Conservation (phyloP, 163 green algal genomes). For the Coccomyxa subellipsoidea region DNA sequence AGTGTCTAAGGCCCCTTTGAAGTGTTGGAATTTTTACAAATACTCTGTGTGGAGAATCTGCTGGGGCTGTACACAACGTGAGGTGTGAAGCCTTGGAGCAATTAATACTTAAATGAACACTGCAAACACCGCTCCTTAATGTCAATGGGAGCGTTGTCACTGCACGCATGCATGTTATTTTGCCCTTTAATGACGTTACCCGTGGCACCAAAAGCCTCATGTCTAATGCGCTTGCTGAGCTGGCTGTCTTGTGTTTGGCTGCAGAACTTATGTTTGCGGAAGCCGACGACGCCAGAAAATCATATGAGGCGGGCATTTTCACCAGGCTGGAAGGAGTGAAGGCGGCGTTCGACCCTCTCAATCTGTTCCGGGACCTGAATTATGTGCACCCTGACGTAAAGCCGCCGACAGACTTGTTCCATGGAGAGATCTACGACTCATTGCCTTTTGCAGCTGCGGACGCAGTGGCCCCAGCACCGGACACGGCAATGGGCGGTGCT, state of each 20-base stretch:
- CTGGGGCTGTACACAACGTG: no score
- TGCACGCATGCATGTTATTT: no score
- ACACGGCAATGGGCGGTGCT: background rate
- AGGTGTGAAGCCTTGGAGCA: no score
- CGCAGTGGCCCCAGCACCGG: background rate
- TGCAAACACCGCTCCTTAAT: no score
- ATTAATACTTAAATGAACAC: no score
- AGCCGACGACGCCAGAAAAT: background rate
- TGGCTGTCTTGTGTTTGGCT: background rate
- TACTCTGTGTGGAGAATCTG: no score
- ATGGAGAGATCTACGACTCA: background rate
- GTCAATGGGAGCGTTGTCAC: no score
- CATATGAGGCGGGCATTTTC: conserved; percentile 7
- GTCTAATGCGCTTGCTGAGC: background rate
- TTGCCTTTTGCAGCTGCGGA: background rate
- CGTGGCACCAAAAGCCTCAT: background rate
- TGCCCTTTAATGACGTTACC: no score
- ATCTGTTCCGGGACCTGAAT: conserved; percentile 4
- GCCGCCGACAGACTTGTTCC: background rate
- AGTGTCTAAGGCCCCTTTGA: no score
- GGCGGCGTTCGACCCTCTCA: conserved; percentile 1
- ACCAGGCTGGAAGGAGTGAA: background rate
- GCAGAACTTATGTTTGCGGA: conserved; percentile 11
- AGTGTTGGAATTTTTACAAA: no score
- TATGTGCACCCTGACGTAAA: background rate